Base-by-base conservation (phyloP, 1,284 basidiomycete genomes). In the Cryptococcus deneoformans region DNA sequence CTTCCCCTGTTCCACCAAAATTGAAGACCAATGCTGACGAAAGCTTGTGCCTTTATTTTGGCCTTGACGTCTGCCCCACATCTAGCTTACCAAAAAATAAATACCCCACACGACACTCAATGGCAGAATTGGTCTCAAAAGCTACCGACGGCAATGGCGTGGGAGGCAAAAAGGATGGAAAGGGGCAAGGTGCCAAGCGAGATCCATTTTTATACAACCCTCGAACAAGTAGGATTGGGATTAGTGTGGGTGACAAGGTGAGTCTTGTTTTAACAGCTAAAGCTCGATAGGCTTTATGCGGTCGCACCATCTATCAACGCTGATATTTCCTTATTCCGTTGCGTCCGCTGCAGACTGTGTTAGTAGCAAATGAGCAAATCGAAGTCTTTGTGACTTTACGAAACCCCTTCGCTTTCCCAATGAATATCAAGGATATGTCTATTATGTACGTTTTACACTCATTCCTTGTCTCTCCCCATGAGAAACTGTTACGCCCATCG, bases 141-240 rank as follows among this genome's bases (percentile, higher is more conserved):
- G 50, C 46, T 66, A 24, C 49, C 56, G 35, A 40, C 37, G 3
- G 16, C 10, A 24, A 6, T 14, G 12, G 14, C 34, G 43, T 54
- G 14, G 29, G 9, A 3, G 36, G 43, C 62, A 93, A 91, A 38
- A 78, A 89, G n/a, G 29, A 29, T 29, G 29, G 29, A 29, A 29
- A 29, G 29, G 29, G 29, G 29, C 29, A 29, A 29, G 29, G 29
- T 29, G 29, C 29, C 29, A 29, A 29, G 29, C 29, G 29, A 37
- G 89, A 92, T 72, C 87, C 89, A 0, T 94, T 95, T 78, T 79
- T 96, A 53, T 94, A 94, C 73, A 92, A 95, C 70, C 92, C 92
- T 0, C 80, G 89, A 48, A 29, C 29, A 29, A 29, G 29, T 29
- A 29, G 29, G 29, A 29, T 29, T 29, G 29, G 29, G 29, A 29